Evolutionary conservation across 176 grass and related monocot species (phyloP), one percentile per base, ranked within the genome.

Genomic region (Juncus effusus): DNA sequence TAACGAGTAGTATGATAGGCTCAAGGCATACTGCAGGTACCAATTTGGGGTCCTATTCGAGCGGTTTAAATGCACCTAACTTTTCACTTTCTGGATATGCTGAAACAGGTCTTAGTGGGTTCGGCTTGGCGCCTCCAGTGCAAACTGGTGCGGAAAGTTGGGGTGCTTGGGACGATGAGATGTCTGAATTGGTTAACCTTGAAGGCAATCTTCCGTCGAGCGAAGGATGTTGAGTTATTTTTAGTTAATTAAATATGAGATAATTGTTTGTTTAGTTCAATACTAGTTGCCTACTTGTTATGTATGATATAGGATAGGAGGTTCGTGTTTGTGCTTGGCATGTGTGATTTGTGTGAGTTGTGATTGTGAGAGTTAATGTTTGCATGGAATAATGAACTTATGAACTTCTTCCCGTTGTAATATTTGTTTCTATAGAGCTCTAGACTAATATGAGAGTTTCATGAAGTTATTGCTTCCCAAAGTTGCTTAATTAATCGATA

Each of bases 1-100:
- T 54, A 11, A 54, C 54, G 9, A 78, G 57, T 54, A 81, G 5
- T 14, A 42, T 71, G 15, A 6, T 61, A 36, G 3, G 11, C 19
- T 39, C 19, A 6, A 60, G 56, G 35, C 42, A 56, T 8, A 78
- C 80, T 10, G 38, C 70, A 36, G 62, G 70, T 74, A 75, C 70
- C 67, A 58, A 67, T 56, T 74, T 74, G 11, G 49, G 59, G 63
- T 78, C 70, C 52, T 86, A 83, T 75, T 79, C 73, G 66, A 80
- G 40, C 54, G 73, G 59, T 13, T 86, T 77, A 73, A 70, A 66
- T 36, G 75, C 78, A 60, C 36, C 62, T 54, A 55, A 6, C 10
- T 54, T 56, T 40, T 63, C 55, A 16, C 39, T 40, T 47, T 38
- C 47, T 61, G 15, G 3, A 14, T 57, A 44, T 44, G 14, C 68